Percentiles rank a stretch among this genome's conserved stretches.
Conservation (phyloP, 2,329 filamentous ascomycete genomes). For the Nothopassalora personata region DNA sequence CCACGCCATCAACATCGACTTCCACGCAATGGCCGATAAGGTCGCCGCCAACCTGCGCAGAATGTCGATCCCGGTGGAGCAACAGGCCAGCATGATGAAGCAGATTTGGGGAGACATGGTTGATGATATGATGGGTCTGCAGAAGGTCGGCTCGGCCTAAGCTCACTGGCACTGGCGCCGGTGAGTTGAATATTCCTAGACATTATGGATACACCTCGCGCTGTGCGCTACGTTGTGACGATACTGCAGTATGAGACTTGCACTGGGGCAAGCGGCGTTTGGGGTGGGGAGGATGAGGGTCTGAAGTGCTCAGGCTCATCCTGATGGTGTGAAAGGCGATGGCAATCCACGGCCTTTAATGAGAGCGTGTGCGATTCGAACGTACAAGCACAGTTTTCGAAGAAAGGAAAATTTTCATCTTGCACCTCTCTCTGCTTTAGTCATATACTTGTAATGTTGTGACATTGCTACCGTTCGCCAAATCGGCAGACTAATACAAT, state of each 20-base stretch:
- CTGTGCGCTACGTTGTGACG: not conserved
- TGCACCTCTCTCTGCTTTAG: too few species aligned
- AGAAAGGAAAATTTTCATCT: too few species aligned
- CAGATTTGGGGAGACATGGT: constrained; percentile 43
- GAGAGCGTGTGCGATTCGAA: not conserved
- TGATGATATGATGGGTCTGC: constrained; percentile 45
- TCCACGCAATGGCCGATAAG: constrained; percentile 50
- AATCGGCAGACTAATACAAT: too few species aligned
- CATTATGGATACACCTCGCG: not conserved
- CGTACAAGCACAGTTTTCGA: not conserved
- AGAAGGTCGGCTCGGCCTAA: constrained; percentile 15
- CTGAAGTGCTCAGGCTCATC: not conserved
- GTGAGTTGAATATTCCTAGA: not conserved
- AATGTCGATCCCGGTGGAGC: constrained; percentile 37
- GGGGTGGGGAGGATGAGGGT: not conserved
- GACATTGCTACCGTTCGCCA: too few species aligned
- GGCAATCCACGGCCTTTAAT: not conserved
- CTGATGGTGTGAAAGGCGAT: not conserved
- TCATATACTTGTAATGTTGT: too few species aligned
- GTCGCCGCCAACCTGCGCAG: constrained; percentile 24
- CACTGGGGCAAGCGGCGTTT: not conserved
- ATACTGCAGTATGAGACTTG: not conserved
- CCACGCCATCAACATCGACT: constrained; percentile 51
- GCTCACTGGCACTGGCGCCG: not conserved
- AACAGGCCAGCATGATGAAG: constrained; percentile 39